Percentiles rank a stretch among this genome's conserved stretches.
Conservation (phyloP, 2,329 filamentous ascomycete genomes). For the Pseudogymnoascus sp. region DNA sequence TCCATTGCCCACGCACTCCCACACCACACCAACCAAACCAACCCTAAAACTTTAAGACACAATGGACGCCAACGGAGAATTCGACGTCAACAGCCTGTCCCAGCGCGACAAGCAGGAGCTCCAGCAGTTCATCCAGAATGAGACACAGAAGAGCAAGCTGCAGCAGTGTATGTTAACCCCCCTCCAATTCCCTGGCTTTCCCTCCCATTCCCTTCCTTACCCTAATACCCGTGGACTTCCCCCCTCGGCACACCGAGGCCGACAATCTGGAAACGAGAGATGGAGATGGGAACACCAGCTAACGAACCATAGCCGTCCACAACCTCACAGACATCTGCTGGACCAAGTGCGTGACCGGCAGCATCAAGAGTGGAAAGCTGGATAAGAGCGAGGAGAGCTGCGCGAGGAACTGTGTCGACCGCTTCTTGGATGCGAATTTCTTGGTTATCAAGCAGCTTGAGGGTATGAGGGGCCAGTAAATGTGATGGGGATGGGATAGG, state of each 20-base stretch:
- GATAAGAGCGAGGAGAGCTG: conserved; percentile 75
- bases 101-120: conserved; percentile 81
- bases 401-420: conserved; percentile 84
- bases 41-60: background rate
- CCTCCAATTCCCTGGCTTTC: background rate
- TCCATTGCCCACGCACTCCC: conserved; percentile 29
- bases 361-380: conserved; percentile 63
- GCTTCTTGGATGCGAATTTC: conserved; percentile 84
- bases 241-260: background rate
- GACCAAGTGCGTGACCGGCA: conserved; percentile 80
- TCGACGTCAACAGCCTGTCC: conserved; percentile 68
- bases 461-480: conserved; percentile 39
- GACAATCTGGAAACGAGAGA: too few relatives aligned
- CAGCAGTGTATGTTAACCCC: conserved; percentile 37
- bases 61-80: conserved; percentile 18
- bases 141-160: conserved; percentile 72
- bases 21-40: conserved; percentile 12
- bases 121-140: conserved; percentile 74
- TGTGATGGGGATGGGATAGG: conserved; percentile 15
- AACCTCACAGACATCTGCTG: conserved; percentile 74
- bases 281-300: background rate
- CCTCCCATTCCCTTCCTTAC: conserved; percentile 2
- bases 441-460: conserved; percentile 81
- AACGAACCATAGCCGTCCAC: conserved; percentile 59
- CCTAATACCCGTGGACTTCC: background rate